Evolutionary conservation across 257 asterid genomes (phyloP), one percentile per base, ranked within the genome.

Genomic region (Gentiana straminea): DNA sequence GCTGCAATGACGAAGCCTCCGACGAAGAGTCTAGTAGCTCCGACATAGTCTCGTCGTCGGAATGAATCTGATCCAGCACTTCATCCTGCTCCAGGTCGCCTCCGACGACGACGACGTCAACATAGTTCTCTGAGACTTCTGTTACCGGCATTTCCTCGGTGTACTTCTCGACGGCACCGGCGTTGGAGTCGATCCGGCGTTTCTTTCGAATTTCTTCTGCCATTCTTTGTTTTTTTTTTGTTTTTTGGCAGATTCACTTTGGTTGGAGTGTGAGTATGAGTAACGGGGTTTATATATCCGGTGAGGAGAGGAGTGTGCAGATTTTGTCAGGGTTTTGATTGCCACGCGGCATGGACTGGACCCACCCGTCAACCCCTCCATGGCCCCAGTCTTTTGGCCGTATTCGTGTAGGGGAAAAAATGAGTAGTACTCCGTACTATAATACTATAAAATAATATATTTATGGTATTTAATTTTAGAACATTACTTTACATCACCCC

Each of bases 11-110:
- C 54, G 69, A 12, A 13, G 44, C 57, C 66, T 54, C 69, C n/a
- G 54, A 52, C 41, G 69, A 67, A 44, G 79, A 78, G 56, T 66
- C 67, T 7, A 80, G 77, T 5, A 84, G 75, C 74, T 84, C 86
- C 52, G 48, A 15, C 33, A 76, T 65, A 32, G 84, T 66, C 15
- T 81, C 83, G 70, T 13, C 68, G 63, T 3, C 79, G 45, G 84
- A 78, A 81, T 51, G 72, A 68, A 68, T 55, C 62, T 61, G 43
- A 61, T 46, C 55, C 59, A 41, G 58, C 77, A 1, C 32, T 55
- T 35, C 61, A 55, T 2, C 49, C 24, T 11, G 61, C 68, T 1
- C 52, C 63, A 7, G 56, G 41, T 60, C 77, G 1, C 35, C 62
- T 41, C 60, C 59, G 1, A 44, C 15, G 13, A 60, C 65, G 3